Evolutionary conservation across 2,329 filamentous ascomycete species (phyloP), one percentile per base, ranked within the genome.

Genomic region (Stagonosporopsis rhizophila): DNA sequence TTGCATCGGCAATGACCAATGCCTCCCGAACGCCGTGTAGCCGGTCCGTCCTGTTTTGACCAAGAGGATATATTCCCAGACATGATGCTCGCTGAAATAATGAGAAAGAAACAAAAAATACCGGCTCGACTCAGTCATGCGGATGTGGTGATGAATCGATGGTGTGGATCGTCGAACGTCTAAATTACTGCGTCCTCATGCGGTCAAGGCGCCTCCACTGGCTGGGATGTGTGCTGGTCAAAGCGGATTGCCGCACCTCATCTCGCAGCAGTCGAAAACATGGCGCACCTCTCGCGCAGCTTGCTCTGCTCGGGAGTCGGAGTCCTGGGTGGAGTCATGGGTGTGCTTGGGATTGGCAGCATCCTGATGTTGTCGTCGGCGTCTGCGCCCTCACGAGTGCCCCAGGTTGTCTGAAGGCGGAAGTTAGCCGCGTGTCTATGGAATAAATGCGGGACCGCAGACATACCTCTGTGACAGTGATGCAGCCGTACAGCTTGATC

Each of bases 321-420:
- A 32, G 69, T 73, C 52, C 70, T 56, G 28, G 72, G 71, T 52
- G 73, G 73, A 37, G 72, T 73, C 28, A 75, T 73, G 28, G 67
- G 62, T 25, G 69, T 70, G 40, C 59, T 61, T 41, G 71, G 69
- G 52, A 75, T 75, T 12, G 73, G 73, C 47, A 75, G 58, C 74
- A 77, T 75, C 55, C 75, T 69, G 56, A 76, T 71, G 61, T 75
- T 75, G 61, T 77, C 74, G 67, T 96, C 90, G 65, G 89, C 85
- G 77, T 97, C 93, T 72, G 92, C 93, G 68, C 95, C 93, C 68
- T 92, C 91, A 77, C 93, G 89, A 78, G 92, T 96, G 72, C 93
- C 93, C 93, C 93, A 97, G 48, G 92, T 94, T 40, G 93, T 97
- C 93, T 97, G 61, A 45, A 37, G 40, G 40, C 40, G 40, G 15